Conservation (phyloP, 2,329 filamentous ascomycete species). For the Aspergillus calidoustus region DNA sequence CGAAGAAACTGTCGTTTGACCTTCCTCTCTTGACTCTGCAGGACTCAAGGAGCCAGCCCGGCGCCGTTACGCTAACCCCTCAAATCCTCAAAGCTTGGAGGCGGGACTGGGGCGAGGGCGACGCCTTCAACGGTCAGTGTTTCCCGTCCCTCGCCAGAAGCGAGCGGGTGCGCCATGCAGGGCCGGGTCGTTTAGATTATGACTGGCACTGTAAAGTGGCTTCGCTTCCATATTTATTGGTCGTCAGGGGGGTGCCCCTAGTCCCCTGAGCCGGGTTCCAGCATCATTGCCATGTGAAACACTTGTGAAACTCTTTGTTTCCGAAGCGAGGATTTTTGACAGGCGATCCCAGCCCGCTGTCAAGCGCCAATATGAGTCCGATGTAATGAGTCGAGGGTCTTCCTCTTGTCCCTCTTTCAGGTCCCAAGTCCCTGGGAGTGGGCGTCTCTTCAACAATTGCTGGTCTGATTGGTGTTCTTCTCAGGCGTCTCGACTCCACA, state of each 20-base stretch:
- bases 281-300: constrained; percentile 16
- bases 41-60: background rate
- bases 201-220: constrained; percentile 3
- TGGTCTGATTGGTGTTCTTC: background rate
- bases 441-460: background rate
- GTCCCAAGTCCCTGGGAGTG: background rate
- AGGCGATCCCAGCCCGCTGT: background rate
- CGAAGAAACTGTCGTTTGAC: background rate
- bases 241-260: background rate
- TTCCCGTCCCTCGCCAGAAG: constrained; percentile 8
- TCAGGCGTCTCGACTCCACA: background rate
- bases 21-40: background rate
- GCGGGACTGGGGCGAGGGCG: background rate
- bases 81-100: constrained; percentile 3
- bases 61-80: constrained; percentile 10
- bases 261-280: background rate
- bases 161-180: constrained; percentile 2
- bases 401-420: background rate
- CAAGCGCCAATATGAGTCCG: background rate
- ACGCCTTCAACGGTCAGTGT: background rate
- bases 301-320: constrained; percentile 20
- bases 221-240: constrained; percentile 6
- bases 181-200: constrained; percentile 20
- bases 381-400: background rate
- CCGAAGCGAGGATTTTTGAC: background rate